These are phyloP conservation scores for Panaeolus cyanescens DNA, from an alignment of 768 basidiomycete species.

Conservation along the genomic window DNA sequence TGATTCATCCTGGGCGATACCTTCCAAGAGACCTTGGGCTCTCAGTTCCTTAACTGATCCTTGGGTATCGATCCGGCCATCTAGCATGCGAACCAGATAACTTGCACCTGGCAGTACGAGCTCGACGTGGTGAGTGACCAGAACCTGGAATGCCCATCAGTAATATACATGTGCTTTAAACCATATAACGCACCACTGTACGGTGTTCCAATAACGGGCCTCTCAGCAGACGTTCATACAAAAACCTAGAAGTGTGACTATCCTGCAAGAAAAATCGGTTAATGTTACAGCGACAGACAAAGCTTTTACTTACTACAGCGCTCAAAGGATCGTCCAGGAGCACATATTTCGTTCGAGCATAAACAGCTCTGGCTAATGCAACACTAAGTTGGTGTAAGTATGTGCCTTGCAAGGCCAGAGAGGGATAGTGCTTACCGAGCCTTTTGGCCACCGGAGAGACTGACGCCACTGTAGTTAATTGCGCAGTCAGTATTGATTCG, in stretches of 20 bases:
- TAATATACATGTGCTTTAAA: no score
- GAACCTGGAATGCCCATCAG: slow-evolving; percentile 40
- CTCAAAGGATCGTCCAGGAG: slow-evolving; percentile 84
- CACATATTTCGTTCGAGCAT: slow-evolving; percentile 67
- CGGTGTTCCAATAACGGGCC: slow-evolving; percentile 33
- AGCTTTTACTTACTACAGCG: slow-evolving; percentile 66
- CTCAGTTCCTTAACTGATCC: slow-evolving; percentile 69
- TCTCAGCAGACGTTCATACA: slow-evolving; percentile 31
- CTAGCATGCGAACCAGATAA: slow-evolving; percentile 78
- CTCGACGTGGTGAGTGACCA: slow-evolving; percentile 86
- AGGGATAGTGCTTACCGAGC: slow-evolving; percentile 53
- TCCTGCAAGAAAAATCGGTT: slow-evolving; percentile 18
- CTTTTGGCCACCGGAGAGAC: slow-evolving; percentile 82
- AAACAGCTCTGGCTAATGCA: slow-evolving; percentile 81
- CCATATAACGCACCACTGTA: no score
- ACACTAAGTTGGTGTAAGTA: slow-evolving; percentile 45
- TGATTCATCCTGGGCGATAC: slow-evolving; percentile 35
- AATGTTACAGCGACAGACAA: background rate
- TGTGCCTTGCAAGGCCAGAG: no score
- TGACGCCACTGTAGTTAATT: slow-evolving; percentile 54
- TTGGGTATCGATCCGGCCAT: slow-evolving; percentile 78
- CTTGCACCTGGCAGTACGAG: slow-evolving; percentile 74
- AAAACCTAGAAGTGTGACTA: slow-evolving; percentile 34
- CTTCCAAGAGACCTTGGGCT: slow-evolving; percentile 42
- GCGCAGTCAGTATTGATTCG: background rate